Base-by-base conservation (phyloP, 2,329 filamentous ascomycete genomes). In the Colletotrichum salicis region DNA sequence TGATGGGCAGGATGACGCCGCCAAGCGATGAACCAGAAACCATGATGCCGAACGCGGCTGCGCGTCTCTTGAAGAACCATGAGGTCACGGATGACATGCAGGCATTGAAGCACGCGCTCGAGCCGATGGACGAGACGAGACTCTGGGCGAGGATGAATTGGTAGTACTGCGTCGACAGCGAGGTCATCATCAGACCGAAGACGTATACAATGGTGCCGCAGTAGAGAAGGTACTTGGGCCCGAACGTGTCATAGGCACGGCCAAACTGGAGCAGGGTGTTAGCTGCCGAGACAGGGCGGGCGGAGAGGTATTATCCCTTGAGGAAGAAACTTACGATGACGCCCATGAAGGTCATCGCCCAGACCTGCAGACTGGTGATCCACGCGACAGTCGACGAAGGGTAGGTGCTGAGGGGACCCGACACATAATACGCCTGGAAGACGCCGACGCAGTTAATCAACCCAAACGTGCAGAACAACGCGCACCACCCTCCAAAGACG, bases 141-240 rank as follows among this genome's bases (percentile, higher is more conserved):
- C 80, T 78, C 70, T 86, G 84, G 0, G 84, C 74, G 13, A 86
- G 81, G 71, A 86, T 81, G 76, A 85, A 79, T 56, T 86, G 83
- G 74, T 85, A 86, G 78, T 85, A 86, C 59, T 82, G 60, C 2
- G 74, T 79, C 5, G 82, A 81, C 11, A 92, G 80, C 19, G 86
- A 89, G 0, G 87, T 84, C 89, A 92, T 91, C 89, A 92, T 91
- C 22, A 92, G 79, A 29, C 89, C 88, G 57, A 92, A 88, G 73
- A 92, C 84, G 78, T 91, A 89, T 69, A 87, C 78, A 70, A 91
- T 75, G 5, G 85, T 86, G 35, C 90, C 90, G 63, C 80, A 75
- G 22, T 86, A 73, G 15, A 92, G 81, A 4, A 93, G 82, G 70
- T 84, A 87, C 51, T 85, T 85, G 0, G 92, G 90, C 1, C 92